Evolutionary conservation across 768 basidiomycete genomes (phyloP), one percentile per base, ranked within the genome.

Genomic region (Cystobasidiopsis lactophilus): DNA sequence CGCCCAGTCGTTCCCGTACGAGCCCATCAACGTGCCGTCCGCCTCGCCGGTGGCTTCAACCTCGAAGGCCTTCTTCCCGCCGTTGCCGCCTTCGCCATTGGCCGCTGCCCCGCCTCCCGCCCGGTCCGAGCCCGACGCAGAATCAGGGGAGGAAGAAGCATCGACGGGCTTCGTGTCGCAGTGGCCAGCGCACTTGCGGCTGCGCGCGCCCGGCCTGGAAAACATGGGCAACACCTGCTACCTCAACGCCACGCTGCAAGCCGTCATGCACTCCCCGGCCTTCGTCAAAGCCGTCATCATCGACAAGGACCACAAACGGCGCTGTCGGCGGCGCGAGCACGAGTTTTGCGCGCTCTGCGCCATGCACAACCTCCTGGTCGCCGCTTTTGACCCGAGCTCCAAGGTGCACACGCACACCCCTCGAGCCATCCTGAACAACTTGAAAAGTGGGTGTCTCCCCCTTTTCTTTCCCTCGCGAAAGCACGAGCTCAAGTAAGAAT

Each of bases 201-300:
- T 13, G 14, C 5, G 11, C 24, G 29, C 16, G 9, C 16, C 4
- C 23, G 45, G 45, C 30, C n/a, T 47, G 5, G 4, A 31, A 4
- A 47, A 47, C 29, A 23, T 26, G 26, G 62, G 62, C 43, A 63
- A 63, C 55, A 63, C 62, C 3, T 57, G 56, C 83, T 98, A 91
- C 66, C 70, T 95, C 60, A 98, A 98, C 66, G 86, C 85, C 59
- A 83, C 80, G 21, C 68, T 96, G 46, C 93, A 98, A 69, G 86
- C 85, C 61, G 74, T 96, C 47, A 67, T 93, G 14, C 88, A 96
- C 63, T 95, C 91, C 0, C 78, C 88, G 9, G 85, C 89, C 2
- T 72, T 98, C 24, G 71, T 86, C 35, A 74, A 73, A 56, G 62
- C 29, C 58, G 47, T 51, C 7, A 37, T 62, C 35, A 50, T 38